Base-by-base conservation (phyloP, 495 filamentous ascomycete genomes). In the Penicillium coffeae region DNA sequence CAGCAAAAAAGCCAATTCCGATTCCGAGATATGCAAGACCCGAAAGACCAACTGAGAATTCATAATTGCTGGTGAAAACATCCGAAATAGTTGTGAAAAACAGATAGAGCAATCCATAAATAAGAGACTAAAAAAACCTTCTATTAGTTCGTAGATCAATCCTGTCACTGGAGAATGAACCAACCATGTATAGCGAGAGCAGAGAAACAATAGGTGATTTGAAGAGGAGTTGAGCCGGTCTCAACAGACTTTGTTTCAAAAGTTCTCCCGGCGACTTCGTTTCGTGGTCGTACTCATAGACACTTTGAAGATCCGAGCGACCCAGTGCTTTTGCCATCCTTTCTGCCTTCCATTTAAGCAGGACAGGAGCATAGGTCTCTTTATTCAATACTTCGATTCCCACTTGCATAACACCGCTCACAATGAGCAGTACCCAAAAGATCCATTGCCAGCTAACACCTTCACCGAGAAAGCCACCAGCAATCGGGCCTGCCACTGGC, bases 21-120 rank as follows among this genome's bases (percentile, higher is more conserved):
- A 89, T 83, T 0, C 80, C 78, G 0, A 83, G 56, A 54, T 85
- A 89, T 16, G 72, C 74, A 3, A 85, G 70, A 5, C 81, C 83
- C 0, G 80, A 81, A 1, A 79, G 48, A 3, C 80, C 79, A 2
- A 74, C 52, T 0, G 71, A 72, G 45, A 82, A 77, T 16, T 71
- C 72, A 52, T 88, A 81, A 0, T 71, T 76, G 1, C 73, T 67
- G 5, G 63, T 64, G 59, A 87, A 90, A 53, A 88, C 78, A 52
- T 72, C 70, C 0, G 77, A 68, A 56, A 86, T 88, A 3, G 82
- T 85, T n/a, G 80, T 78, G 42, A 86, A 73, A 62, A 87, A 85
- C 5, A 83, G 77, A 58, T 87, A 88, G 0, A 86, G 70, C 3
- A 86, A 66, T 32, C 82, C 78, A 56, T 87, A 88, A 21, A 87